These are phyloP conservation scores for Rhizopus arrhizus DNA, from an alignment of 371 early-diverging fungal genomes.

Conservation along the genomic window DNA sequence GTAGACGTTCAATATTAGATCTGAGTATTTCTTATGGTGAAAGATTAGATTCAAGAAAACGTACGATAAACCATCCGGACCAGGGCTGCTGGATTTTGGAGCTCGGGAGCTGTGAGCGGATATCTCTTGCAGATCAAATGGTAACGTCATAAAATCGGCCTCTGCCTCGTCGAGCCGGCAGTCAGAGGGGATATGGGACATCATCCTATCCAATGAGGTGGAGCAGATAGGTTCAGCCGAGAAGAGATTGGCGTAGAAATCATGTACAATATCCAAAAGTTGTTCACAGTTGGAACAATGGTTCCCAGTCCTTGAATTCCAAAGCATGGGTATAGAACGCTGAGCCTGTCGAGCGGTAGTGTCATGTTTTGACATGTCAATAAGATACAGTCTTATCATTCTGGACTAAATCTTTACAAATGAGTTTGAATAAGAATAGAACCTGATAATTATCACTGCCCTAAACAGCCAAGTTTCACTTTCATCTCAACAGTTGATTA, in stretches of 20 bases:
- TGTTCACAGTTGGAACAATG: neutral
- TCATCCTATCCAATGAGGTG: neutral
- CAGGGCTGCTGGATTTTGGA: constrained; percentile 10
- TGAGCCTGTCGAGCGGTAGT: neutral
- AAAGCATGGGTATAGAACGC: neutral
- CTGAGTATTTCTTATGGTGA: too few relatives aligned
- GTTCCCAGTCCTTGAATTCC: neutral
- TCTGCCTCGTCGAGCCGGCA: too few relatives aligned
- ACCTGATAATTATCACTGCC: too few relatives aligned
- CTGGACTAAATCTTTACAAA: too few relatives aligned
- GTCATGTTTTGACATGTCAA: too few relatives aligned
- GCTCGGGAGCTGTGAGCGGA: neutral
- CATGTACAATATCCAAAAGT: neutral
- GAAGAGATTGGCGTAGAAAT: constrained; percentile 6
- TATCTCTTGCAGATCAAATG: neutral
- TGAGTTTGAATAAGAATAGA: too few relatives aligned
- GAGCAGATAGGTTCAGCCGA: constrained; percentile 6
- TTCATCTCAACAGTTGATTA: too few relatives aligned
- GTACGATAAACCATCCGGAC: constrained; percentile 14
- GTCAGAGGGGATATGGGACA: neutral
- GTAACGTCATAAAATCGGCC: neutral
- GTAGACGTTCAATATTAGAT: neutral
- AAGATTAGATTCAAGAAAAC: neutral
- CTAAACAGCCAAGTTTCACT: too few relatives aligned
- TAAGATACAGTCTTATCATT: too few relatives aligned